Conservation (phyloP, 345 rosid genomes). For the Linum usitatissimum region DNA sequence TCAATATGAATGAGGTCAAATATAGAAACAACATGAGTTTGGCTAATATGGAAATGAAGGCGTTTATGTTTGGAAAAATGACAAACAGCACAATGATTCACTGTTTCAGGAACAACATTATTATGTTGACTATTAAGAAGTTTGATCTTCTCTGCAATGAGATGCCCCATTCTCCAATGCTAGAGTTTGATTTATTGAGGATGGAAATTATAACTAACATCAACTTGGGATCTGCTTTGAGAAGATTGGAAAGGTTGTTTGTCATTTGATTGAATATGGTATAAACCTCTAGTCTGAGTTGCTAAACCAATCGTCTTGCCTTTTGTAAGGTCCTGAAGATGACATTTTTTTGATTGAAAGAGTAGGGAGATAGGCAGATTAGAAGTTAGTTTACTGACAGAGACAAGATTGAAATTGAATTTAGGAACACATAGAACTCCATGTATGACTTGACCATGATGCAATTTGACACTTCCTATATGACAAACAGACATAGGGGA, state of each 20-base stretch:
- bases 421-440: neutral
- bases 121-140: neutral
- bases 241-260: no score
- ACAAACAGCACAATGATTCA: neutral
- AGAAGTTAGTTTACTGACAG: neutral
- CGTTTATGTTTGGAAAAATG: neutral
- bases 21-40: no score
- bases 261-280: neutral
- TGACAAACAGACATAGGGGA: neutral
- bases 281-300: neutral
- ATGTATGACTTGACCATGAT: neutral
- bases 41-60: neutral
- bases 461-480: neutral
- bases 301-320: neutral
- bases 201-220: neutral
- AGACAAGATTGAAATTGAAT: neutral
- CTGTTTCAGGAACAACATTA: neutral
- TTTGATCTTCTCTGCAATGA: no score
- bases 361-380: neutral
- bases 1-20: neutral
- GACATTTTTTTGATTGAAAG: neutral
- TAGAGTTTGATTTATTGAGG: neutral
- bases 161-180: neutral
- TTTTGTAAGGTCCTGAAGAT: neutral
- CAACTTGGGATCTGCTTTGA: neutral